Base-by-base conservation (phyloP, 768 basidiomycete genomes). In the Mycena crocata region DNA sequence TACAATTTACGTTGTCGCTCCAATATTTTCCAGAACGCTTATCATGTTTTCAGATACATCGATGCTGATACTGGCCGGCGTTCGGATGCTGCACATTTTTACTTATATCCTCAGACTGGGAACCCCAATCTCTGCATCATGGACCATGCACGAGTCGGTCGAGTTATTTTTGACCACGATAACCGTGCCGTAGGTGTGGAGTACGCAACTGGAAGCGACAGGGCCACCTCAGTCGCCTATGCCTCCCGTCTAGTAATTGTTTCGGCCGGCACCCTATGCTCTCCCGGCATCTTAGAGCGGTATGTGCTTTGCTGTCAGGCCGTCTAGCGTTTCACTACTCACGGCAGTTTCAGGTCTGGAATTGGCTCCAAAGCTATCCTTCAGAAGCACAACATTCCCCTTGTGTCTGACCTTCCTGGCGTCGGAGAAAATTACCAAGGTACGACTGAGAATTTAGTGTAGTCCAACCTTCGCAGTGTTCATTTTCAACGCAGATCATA, bases 281-380 rank as follows among this genome's bases (percentile, higher is more conserved):
- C 87, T 13, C 84, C 86, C 4, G 73, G 83, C 2, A 86, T 90
- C 32, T 74, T 90, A 24, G 87, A 89, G n/a, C n/a, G n/a, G n/a
- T n/a, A n/a, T n/a, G n/a, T n/a, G 56, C 13, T 44, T 8, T 60
- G 14, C n/a, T 17, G 12, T 14, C 15, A 14, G 15, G 12, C 8
- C 15, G 6, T 19, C 40, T 19, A 42, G 28, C 17, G 28, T 57
- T 19, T 57, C 23, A n/a, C 24, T 72, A 1, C n/a, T n/a, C n/a
- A n/a, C n/a, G n/a, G n/a, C n/a, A 72, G 10, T 14, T 24, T 8
- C 13, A 80, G 79, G 24, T 91, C 89, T 1, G 92, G 93, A 7
- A 90, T 95, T 59, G 93, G 93, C 1, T 80, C 84, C 1, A 71
- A 72, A 4, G 71, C 77, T 0, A 69, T 90, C 31, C 78, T 93